Conservation (phyloP, 2,329 filamentous ascomycete species). For the Cladorrhinum sp. region DNA sequence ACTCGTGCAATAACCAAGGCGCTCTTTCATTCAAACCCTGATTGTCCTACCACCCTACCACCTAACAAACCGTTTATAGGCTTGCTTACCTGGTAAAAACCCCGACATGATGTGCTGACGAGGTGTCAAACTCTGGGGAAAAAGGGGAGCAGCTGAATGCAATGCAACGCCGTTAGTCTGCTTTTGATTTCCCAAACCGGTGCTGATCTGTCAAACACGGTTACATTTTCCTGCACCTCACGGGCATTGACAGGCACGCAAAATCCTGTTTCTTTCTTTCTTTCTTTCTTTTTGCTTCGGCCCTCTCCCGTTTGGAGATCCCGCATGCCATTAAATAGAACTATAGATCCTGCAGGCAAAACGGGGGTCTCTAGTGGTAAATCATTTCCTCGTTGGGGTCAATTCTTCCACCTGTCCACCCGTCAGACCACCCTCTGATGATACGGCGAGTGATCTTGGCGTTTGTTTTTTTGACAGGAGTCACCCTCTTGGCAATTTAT, state of each 20-base stretch:
- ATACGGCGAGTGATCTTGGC: neutral
- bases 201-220: neutral
- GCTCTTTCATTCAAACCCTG: neutral
- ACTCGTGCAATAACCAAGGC: neutral
- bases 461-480: neutral
- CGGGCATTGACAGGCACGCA: neutral
- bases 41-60: neutral
- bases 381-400: neutral
- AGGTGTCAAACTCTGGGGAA: neutral
- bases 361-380: neutral
- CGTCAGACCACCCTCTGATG: neutral
- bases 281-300: neutral
- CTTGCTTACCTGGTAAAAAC: neutral
- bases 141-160: neutral
- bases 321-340: neutral
- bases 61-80: no score
- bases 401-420: neutral
- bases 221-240: constrained; percentile 3
- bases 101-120: neutral
- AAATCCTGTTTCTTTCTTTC: neutral
- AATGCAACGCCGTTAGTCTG: neutral
- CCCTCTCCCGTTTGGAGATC: neutral
- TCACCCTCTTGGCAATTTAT: neutral
- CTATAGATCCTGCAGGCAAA: neutral
- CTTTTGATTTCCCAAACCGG: neutral